Percentiles rank a stretch among this genome's conserved stretches.
Evolutionary conservation across 176 grass and related monocot species (phyloP).

Genomic region (Lolium rigidum): DNA sequence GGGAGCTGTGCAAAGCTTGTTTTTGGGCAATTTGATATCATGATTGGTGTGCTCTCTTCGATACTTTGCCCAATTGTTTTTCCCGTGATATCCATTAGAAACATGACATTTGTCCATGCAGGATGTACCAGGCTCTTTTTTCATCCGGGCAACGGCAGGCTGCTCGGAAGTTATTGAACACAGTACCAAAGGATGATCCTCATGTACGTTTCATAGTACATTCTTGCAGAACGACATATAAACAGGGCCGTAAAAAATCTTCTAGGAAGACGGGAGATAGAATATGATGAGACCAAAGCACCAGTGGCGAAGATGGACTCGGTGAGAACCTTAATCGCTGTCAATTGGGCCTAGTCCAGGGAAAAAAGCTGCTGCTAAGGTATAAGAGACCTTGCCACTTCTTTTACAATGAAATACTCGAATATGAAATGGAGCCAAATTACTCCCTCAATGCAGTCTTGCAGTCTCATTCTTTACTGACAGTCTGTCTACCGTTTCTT

Average conservation of each 20-base stretch:
- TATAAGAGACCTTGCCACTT: conserved; percentile 28
- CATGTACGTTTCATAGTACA: conserved; percentile 58
- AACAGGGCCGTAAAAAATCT: neutral
- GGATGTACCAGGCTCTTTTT: conserved; percentile 90
- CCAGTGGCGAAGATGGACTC: no score
- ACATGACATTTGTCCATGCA: conserved; percentile 46
- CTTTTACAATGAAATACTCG: conserved; percentile 15
- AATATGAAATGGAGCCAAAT: conserved; percentile 25
- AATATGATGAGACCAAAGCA: no score
- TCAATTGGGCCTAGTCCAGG: neutral
- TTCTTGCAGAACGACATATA: conserved; percentile 55
- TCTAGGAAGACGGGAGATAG: neutral
- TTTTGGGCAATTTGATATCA: conserved; percentile 31
- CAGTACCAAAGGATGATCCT: conserved; percentile 57
- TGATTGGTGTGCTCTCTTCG: conserved; percentile 9
- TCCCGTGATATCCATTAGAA: conserved; percentile 24
- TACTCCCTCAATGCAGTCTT: conserved; percentile 9
- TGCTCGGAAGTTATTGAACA: conserved; percentile 54
- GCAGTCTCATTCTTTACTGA: neutral
- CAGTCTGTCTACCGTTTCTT: neutral
- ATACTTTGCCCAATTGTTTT: neutral
- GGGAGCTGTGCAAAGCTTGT: neutral
- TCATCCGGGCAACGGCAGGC: conserved; percentile 48
- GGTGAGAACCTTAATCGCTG: no score
- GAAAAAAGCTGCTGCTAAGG: neutral